Evolutionary conservation across 441 rosid species (phyloP), one percentile per base, ranked within the genome.

Genomic region (Pelargonium australe): DNA sequence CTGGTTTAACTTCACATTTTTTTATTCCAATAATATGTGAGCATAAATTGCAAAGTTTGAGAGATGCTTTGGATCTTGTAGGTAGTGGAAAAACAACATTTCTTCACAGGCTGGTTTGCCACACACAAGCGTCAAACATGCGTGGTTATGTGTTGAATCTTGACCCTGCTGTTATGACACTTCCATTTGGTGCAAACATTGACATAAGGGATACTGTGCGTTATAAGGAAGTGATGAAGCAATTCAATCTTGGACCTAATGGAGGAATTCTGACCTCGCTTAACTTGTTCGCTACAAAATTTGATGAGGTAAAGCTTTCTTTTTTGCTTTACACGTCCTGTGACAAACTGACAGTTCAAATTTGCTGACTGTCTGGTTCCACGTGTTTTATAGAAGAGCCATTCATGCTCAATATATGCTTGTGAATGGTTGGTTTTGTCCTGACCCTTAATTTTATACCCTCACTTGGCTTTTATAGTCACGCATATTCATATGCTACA

Each of bases 1-100:
- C 7, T 7, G 7, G 25, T 60, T 25, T 4, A 11, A 55, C 12
- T 44, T 44, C 51, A 14, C 20, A 25, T 20, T 2, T n/a, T 17
- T 64, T 17, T n/a, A 11, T 57, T 14, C 44, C 19, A 53, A 44
- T 12, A 2, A 5, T 25, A 14, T 65, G 16, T 7, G 1, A 20
- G 8, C 23, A 16, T 44, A 5, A 2, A 34, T 19, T 45, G 51
- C 14, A 14, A n/a, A 51, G 23, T 55, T 68, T 69, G 9, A 12
- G 73, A 78, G 13, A 41, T 43, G 73, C 19, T 65, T 43, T 13
- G 19, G 72, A 25, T 69, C 67, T 70, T 37, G 3, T 77, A 94
- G 99, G 99, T 65, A 87, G 96, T 14, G 97, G 99, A 12, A 93
- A 94, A 72, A 91, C 99, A 1, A 94, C 96, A 10, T 89, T 94